Base-by-base conservation (phyloP, 768 basidiomycete species). In the Suillus americanus region DNA sequence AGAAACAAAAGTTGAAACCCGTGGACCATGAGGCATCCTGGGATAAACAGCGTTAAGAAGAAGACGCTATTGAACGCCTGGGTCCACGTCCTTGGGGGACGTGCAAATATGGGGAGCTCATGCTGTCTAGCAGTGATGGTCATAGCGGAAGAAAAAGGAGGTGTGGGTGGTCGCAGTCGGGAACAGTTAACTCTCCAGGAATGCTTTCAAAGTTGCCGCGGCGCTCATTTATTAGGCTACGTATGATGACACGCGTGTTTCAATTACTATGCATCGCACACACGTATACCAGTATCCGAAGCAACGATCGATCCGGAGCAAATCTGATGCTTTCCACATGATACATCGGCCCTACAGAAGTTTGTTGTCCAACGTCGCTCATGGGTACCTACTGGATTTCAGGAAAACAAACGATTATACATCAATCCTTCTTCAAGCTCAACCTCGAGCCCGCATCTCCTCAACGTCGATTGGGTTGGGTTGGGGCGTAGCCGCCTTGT, bases 1-100 rank as follows among this genome's bases (percentile, higher is more conserved):
- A 93, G 78, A 68, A 90, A 78, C 33, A 88, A 68, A 74, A 96
- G 83, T 75, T 97, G 95, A 43, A 86, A 86, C 37, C 78, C 81
- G 70, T 94, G 86, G 67, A 92, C 82, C 79, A 89, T 85, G 38
- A 94, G 64, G 70, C 88, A 88, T 13, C 84, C 92, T 9, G 83
- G 66, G 67, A 85, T 75, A 79, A 93, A 92, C 38, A 88, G 69
- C 43, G 87, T 33, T 64, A 77, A 68, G 74, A 88, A 91, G 30
- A 85, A 71, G 5, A 85, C 38, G 33, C 81, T 87, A 33, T 82
- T 72, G 54, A 87, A 57, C 2, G 72, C 78, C 74, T 84, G 85
- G 45, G 64, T 53, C 86, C 88, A 91, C 66, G 88, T 74, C 57
- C 77, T 76, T 1, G 81, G 77, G 10, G 85, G 85, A 30, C 90